Base-by-base conservation (phyloP, 2,329 filamentous ascomycete genomes). In the Fonsecaea nubica region DNA sequence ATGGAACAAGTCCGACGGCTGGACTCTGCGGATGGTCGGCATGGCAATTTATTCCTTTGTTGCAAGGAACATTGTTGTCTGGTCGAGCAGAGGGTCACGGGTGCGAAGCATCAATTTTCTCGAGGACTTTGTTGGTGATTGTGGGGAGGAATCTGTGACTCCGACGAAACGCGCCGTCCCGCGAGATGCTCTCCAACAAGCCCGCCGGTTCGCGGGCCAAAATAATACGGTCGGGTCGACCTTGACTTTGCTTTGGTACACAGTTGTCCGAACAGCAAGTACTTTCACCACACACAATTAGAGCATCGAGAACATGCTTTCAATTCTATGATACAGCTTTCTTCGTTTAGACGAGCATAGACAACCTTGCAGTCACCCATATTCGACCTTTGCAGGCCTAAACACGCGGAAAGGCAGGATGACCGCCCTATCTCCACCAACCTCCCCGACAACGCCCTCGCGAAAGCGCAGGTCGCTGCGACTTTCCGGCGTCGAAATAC, bases 11-110 rank as follows among this genome's bases (percentile, higher is more conserved):
- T 99, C 95, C 72, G 87, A 85, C 2, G 92, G 90, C 68, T 87
- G 87, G 83, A 98, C 97, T 72, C 91, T 89, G 60, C 93, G 90
- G 76, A 98, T 91, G 62, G 90, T 91, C 63, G 90, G 90, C 92
- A 96, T 96, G 53, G 68, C 78, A 72, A 57, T n/a, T 54, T 38
- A 57, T 59, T 30, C 13, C 45, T 25, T 3, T 50, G 18, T 25
- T 3, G 25, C 45, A 25, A 50, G 18, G 45, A 50, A 18, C 18
- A 50, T 50, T 25, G 40, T 2, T 8, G 58, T 35, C 15, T 12
- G 54, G 1, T 25, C 50, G 50, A n/a, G 50, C 13, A 33, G 30
- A 33, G 30, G 10, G 4, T 36, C 30, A 55, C 52, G 4, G 35
- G 18, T 12, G 45, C 15, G 25, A 55, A 8, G 30, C 15, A 25